Evolutionary conservation across 2,329 filamentous ascomycete species (phyloP).

Genomic region (Aspergillus caelatus): DNA sequence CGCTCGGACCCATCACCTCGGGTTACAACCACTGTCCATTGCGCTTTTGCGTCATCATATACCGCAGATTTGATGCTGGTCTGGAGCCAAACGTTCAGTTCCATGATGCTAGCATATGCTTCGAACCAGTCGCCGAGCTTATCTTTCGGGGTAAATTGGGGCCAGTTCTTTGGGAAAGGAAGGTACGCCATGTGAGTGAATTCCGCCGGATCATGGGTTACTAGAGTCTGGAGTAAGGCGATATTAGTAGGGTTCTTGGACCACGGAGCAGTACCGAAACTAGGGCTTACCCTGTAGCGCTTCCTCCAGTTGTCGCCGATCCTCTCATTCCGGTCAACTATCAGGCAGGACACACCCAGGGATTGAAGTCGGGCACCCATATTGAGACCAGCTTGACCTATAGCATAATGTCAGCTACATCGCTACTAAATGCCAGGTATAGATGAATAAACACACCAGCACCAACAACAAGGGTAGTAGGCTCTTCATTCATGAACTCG

Average conservation of each 20-base stretch:
- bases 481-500: constrained; percentile 40
- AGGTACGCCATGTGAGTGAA: constrained; percentile 43
- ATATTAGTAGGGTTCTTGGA: background rate
- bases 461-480: constrained; percentile 46
- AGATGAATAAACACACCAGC: constrained; percentile 30
- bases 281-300: constrained; percentile 46
- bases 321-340: constrained; percentile 50
- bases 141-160: constrained; percentile 49
- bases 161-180: constrained; percentile 47
- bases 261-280: background rate
- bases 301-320: constrained; percentile 56
- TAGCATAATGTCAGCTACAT: background rate
- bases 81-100: constrained; percentile 51
- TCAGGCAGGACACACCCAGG: constrained; percentile 42
- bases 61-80: constrained; percentile 43
- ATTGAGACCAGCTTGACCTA: constrained; percentile 48
- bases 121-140: constrained; percentile 55
- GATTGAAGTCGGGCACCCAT: constrained; percentile 46
- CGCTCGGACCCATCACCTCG: constrained; percentile 31
- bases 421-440: background rate
- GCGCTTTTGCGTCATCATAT: constrained; percentile 40
- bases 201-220: constrained; percentile 46
- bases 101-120: constrained; percentile 52
- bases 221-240: constrained; percentile 31
- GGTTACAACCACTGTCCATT: constrained; percentile 44